phyloP scores from a whole-genome alignment of 2,329 filamentous ascomycete genomes.

The Trichoderma sp. region DNA sequence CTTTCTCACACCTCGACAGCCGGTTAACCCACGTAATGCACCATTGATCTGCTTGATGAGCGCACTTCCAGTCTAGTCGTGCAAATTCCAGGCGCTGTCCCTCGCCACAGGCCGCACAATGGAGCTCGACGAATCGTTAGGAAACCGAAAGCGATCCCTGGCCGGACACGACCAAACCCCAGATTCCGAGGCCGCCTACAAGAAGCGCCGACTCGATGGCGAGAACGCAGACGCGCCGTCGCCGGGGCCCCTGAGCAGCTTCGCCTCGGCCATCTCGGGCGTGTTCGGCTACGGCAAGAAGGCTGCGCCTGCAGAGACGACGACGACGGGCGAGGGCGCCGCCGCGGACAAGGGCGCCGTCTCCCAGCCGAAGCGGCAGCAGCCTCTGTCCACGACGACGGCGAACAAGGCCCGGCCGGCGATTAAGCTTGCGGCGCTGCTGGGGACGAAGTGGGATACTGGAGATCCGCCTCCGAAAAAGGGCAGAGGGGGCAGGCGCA shows the following conservation, averaged over 20 bases:
- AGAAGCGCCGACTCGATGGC: slow-evolving; percentile 41
- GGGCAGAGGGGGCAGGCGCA: slow-evolving; percentile 17
- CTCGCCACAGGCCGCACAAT: slow-evolving; percentile 31
- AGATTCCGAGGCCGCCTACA: slow-evolving; percentile 35
- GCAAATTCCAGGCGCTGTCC: background rate
- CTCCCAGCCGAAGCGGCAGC: slow-evolving; percentile 28
- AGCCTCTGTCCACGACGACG: slow-evolving; percentile 28
- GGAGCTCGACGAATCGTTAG: slow-evolving; percentile 34
- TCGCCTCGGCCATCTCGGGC: slow-evolving; percentile 40
- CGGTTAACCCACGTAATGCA: slow-evolving; percentile 10
- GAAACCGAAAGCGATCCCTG: slow-evolving; percentile 35
- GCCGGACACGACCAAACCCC: slow-evolving; percentile 32
- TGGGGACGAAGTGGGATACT: slow-evolving; percentile 45
- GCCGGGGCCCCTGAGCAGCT: slow-evolving; percentile 38
- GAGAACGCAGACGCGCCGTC: slow-evolving; percentile 34
- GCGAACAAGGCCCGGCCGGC: slow-evolving; percentile 38
- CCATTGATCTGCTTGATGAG: background rate
- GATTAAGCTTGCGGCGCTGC: slow-evolving; percentile 43
- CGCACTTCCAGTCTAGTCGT: background rate
- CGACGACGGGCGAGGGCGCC: slow-evolving; percentile 3
- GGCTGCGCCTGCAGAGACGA: slow-evolving; percentile 4
- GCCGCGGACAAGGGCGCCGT: slow-evolving; percentile 18
- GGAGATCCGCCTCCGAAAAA: slow-evolving; percentile 33
- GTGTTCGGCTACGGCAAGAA: slow-evolving; percentile 33
- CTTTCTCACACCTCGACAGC: background rate